These are phyloP conservation scores for Marchantia paleacea DNA, from an alignment of 225 moss, liverwort and hornwort species.

Conservation along the genomic window DNA sequence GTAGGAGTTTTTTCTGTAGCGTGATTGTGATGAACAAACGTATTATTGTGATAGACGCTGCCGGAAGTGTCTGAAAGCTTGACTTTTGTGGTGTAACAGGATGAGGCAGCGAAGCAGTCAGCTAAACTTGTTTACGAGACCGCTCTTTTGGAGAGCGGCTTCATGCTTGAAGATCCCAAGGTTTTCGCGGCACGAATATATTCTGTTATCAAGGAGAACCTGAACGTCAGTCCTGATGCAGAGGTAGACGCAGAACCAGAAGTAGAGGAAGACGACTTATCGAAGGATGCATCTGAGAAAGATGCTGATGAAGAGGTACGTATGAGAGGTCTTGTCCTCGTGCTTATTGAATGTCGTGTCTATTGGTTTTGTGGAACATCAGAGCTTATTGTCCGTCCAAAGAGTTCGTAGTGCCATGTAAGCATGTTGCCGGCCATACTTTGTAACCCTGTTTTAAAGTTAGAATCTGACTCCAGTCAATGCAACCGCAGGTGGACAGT, in stretches of 20 bases:
- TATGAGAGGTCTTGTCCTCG: too few relatives aligned
- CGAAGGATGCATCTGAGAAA: slow-evolving; percentile 42
- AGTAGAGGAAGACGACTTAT: slow-evolving; percentile 45
- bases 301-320: slow-evolving; percentile 30
- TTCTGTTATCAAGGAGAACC: slow-evolving; percentile 69
- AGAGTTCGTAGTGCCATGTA: too few relatives aligned
- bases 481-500: slow-evolving; percentile 5
- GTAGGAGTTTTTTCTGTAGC: slow-evolving; percentile 23
- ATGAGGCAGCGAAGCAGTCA: slow-evolving; percentile 70
- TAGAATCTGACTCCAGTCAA: not conserved
- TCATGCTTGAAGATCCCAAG: slow-evolving; percentile 85
- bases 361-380: too few relatives aligned
- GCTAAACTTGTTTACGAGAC: slow-evolving; percentile 85
- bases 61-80: not conserved
- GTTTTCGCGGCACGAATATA: slow-evolving; percentile 83
- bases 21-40: not conserved
- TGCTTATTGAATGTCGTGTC: too few relatives aligned
- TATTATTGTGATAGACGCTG: too few relatives aligned
- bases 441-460: too few relatives aligned
- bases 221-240: slow-evolving; percentile 84
- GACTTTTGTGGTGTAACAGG: slow-evolving; percentile 39
- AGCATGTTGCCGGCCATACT: too few relatives aligned
- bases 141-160: slow-evolving; percentile 92
- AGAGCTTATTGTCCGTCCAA: too few relatives aligned
- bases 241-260: slow-evolving; percentile 62